Percentiles rank a stretch among this genome's conserved stretches.
These are phyloP conservation scores for Exophiala phaeomuriformis DNA, from an alignment of 2,329 filamentous ascomycete genomes.

Conservation along the genomic window DNA sequence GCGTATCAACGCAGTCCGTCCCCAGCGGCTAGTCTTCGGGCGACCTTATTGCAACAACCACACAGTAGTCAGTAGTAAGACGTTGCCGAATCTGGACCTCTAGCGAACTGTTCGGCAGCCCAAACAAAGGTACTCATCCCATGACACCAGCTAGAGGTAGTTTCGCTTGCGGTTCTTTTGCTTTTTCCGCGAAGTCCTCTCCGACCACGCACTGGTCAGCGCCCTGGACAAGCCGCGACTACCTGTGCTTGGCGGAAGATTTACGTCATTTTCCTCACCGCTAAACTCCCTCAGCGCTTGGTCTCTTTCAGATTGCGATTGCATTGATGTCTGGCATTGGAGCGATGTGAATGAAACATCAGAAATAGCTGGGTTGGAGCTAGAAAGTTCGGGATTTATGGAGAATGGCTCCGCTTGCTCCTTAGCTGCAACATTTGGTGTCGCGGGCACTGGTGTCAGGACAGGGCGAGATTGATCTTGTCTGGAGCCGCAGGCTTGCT, in stretches of 20 bases:
- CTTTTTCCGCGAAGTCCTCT: not conserved
- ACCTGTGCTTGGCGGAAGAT: not conserved
- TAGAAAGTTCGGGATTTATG: not conserved
- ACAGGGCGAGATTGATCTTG: not conserved
- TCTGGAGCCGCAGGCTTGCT: not conserved
- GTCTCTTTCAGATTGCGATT: slow-evolving; percentile 14
- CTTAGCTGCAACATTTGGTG: not conserved
- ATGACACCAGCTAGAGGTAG: not conserved
- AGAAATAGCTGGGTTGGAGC: slow-evolving; percentile 7
- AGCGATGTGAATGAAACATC: slow-evolving; percentile 14
- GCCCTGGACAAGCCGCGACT: slow-evolving; percentile 6
- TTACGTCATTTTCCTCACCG: not conserved
- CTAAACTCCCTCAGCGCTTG: slow-evolving; percentile 1
- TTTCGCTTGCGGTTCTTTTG: slow-evolving; percentile 1
- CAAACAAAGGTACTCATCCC: not conserved
- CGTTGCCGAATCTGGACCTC: too few species aligned
- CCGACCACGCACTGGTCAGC: slow-evolving; percentile 2
- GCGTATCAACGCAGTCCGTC: too few species aligned
- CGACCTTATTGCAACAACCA: too few species aligned
- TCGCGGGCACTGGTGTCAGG: not conserved
- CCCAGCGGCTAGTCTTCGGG: too few species aligned
- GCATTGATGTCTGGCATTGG: slow-evolving; percentile 10
- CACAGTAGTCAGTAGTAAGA: too few species aligned
- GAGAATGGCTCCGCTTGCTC: not conserved
- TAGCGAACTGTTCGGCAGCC: too few species aligned